Evolutionary conservation across 108 stramenopile species (phyloP), one percentile per base, ranked within the genome.

Genomic region (Aurantiochytrium sp.): DNA sequence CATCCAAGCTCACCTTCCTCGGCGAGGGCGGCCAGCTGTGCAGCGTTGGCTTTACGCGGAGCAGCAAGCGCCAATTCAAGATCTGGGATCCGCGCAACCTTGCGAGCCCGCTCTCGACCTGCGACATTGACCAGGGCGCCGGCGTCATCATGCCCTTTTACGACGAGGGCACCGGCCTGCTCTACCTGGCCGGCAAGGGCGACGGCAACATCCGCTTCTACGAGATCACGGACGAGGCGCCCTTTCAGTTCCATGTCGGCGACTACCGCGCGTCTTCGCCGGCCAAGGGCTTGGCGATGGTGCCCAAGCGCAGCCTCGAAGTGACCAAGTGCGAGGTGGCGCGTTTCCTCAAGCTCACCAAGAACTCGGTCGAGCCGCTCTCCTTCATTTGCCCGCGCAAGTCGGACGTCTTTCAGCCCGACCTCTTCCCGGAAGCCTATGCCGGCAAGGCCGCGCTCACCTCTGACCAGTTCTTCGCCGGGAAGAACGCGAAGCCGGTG

Each of bases 111-210:
- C 59, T 98, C 52, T 89, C 90, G 69, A 89, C 88, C 52, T 95
- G 96, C 85, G 94, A 96, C 68, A 94, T 99, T 85, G 99, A 99
- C 89, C 96, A 95, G 85, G 97, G 98, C 10, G 95, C 98, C 0
- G 99, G 99, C 68, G 98, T 97, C 4, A 90, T 99, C 87, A 94
- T 98, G 88, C 99, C 99, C 4, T 95, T 98, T 89, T 99, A 92
- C 87, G 99, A 99, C 89, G 69, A 86, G 17, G 98, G 97, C 90
- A 97, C 96, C n/a, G 89, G 89, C 85, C 93, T 99, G 12, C 92
- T 99, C 31, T 99, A 97, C 93, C 93, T 99, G 39, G 96, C 95
- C 85, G 99, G 98, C 65, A 99, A 99, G 93, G 99, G 99, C 27
- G 98, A 99, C 89, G 99, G 98, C 59, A 96, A 97, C 90, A 96